These are phyloP conservation scores for Populus tomentosa DNA, from an alignment of 441 rosid species.

Conservation along the genomic window DNA sequence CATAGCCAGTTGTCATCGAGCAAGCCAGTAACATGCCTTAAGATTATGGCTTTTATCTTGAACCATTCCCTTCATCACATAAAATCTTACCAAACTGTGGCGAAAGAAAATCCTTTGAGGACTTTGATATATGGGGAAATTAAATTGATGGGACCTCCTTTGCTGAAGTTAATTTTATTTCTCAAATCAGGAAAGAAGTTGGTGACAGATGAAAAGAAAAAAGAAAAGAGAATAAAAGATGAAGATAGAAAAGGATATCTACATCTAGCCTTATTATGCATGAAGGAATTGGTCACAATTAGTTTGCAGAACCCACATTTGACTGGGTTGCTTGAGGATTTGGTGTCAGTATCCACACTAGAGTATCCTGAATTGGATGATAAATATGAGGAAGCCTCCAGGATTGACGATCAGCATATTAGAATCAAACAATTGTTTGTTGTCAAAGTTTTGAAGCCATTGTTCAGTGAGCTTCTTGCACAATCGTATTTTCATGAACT, in stretches of 20 bases:
- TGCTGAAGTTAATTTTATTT: constrained; percentile 57
- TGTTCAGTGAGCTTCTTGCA: constrained; percentile 45
- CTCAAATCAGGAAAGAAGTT: constrained; percentile 37
- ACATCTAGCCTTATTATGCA: constrained; percentile 56
- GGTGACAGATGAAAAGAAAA: constrained; percentile 32
- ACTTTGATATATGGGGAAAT: constrained; percentile 56
- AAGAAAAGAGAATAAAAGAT: constrained; percentile 40
- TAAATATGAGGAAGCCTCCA: constrained; percentile 38
- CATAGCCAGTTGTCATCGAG: constrained; percentile 44
- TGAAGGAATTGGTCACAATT: constrained; percentile 53
- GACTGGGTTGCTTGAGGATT: constrained; percentile 52
- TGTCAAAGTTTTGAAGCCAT: constrained; percentile 48
- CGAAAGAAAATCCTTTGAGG: constrained; percentile 52
- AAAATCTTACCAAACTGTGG: constrained; percentile 40
- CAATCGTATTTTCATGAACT: constrained; percentile 39
- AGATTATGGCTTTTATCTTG: constrained; percentile 48
- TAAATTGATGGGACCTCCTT: constrained; percentile 48
- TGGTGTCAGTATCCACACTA: constrained; percentile 41
- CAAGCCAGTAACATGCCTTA: constrained; percentile 34
- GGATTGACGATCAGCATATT: constrained; percentile 40
- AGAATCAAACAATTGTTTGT: constrained; percentile 44
- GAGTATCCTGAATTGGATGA: constrained; percentile 33
- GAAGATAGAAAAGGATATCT: constrained; percentile 57
- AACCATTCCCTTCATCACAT: constrained; percentile 50
- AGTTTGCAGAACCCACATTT: constrained; percentile 37